Percentiles rank a stretch among this genome's conserved stretches.
These are phyloP conservation scores for Musa acuminata DNA, from an alignment of 176 grass and related monocot genomes.

Conservation along the genomic window DNA sequence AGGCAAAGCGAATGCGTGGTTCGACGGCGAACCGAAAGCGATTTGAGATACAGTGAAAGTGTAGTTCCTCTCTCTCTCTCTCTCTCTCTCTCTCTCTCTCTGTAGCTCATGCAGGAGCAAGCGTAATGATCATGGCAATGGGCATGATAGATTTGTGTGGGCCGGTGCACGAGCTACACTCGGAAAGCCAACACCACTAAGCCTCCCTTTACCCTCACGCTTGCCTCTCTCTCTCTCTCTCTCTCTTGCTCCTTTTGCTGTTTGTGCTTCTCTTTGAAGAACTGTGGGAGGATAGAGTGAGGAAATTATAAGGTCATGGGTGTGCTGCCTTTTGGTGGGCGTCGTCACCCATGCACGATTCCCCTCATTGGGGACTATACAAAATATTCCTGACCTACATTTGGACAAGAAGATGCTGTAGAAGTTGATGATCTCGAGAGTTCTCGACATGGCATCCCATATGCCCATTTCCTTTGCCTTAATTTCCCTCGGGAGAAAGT, in stretches of 20 bases:
- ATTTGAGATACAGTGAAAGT: not conserved
- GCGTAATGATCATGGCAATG: not conserved
- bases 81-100: too few species aligned
- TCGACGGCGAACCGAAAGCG: not conserved
- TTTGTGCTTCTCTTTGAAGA: slow-evolving; percentile 1
- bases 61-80: not conserved
- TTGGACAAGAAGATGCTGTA: not conserved
- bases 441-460: not conserved
- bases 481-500: too few species aligned
- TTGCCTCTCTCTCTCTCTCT: too few species aligned
- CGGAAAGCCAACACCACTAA: not conserved
- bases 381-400: not conserved
- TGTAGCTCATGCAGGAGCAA: not conserved
- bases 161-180: slow-evolving; percentile 17
- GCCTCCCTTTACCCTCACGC: not conserved
- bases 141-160: not conserved
- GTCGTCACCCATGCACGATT: not conserved
- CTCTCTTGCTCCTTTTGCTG: not conserved
- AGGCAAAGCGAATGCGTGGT: not conserved
- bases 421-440: not conserved
- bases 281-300: not conserved
- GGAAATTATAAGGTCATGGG: too few species aligned
- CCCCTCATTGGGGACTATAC: not conserved
- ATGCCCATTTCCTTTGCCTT: too few species aligned
- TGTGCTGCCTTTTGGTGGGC: not conserved